Evolutionary conservation across 768 basidiomycete species (phyloP).

Genomic region (Aureoboletus auriporus): DNA sequence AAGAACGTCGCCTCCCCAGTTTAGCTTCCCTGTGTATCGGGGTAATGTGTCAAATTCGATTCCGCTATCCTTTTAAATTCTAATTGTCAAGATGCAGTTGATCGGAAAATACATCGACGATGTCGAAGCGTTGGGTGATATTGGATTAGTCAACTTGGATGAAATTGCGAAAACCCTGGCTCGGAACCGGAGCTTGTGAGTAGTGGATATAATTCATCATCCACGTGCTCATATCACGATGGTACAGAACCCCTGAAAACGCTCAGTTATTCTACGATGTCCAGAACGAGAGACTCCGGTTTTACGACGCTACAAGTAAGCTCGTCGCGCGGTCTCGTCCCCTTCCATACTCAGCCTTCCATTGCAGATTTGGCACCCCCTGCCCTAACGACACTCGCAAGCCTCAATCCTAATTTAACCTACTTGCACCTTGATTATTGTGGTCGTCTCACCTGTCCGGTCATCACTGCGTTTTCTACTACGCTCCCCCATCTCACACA

Average conservation of each 20-base stretch:
- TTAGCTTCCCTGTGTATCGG: conserved; percentile 80
- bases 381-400: conserved; percentile 65
- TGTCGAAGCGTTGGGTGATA: conserved; percentile 84
- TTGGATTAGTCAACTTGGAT: conserved; percentile 80
- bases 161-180: conserved; percentile 79
- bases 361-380: conserved; percentile 62
- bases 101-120: conserved; percentile 86
- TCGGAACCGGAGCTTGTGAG: conserved; percentile 78
- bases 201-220: conserved; percentile 13
- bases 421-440: conserved; percentile 81
- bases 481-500: conserved; percentile 63
- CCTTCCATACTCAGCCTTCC: conserved; percentile 1
- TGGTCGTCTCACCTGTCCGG: conserved; percentile 68
- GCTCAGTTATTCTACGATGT: conserved; percentile 81
- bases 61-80: not conserved
- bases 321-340: conserved; percentile 1
- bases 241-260: conserved; percentile 67
- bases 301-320: conserved; percentile 92
- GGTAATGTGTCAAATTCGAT: conserved; percentile 33
- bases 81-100: conserved; percentile 41
- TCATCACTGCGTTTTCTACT: conserved; percentile 54
- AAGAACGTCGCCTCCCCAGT: conserved; percentile 64
- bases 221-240: not conserved
- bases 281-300: conserved; percentile 57
- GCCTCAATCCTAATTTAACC: conserved; percentile 82